Conservation (phyloP, 805 yeast species). For the Candida tammaniensis region DNA sequence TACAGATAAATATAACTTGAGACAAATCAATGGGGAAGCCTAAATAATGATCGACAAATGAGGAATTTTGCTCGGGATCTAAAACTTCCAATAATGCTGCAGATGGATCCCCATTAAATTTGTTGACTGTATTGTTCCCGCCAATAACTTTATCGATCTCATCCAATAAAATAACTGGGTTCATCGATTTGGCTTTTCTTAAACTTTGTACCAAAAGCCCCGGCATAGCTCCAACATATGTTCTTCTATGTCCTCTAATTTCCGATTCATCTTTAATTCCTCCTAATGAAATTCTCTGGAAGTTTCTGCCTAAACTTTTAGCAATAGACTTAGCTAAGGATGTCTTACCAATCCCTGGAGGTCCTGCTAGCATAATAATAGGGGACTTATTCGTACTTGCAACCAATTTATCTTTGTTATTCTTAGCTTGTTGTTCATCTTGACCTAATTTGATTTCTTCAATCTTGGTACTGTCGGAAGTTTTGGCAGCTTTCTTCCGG, state of each 20-base stretch:
- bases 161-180: conserved; percentile 79
- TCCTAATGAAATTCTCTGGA: conserved; percentile 80
- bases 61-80: conserved; percentile 83
- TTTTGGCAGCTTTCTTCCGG: conserved; percentile 2
- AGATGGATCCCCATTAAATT: conserved; percentile 79
- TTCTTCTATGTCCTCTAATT: conserved; percentile 85
- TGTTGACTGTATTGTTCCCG: conserved; percentile 40
- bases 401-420: conserved; percentile 21
- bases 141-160: conserved; percentile 81
- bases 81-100: conserved; percentile 85
- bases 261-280: conserved; percentile 89
- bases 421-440: too few relatives aligned
- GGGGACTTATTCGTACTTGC: conserved; percentile 56
- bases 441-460: conserved; percentile 19
- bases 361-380: conserved; percentile 78
- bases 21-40: conserved; percentile 86
- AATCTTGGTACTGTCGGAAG: conserved; percentile 9
- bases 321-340: conserved; percentile 84
- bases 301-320: conserved; percentile 63
- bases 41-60: conserved; percentile 77
- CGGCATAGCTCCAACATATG: conserved; percentile 91
- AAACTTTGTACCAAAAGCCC: conserved; percentile 77
- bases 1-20: conserved; percentile 77
- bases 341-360: conserved; percentile 94
- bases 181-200: conserved; percentile 72